phyloP scores from a whole-genome alignment of 2,329 filamentous ascomycete genomes.

The Alternaria gaisen region DNA sequence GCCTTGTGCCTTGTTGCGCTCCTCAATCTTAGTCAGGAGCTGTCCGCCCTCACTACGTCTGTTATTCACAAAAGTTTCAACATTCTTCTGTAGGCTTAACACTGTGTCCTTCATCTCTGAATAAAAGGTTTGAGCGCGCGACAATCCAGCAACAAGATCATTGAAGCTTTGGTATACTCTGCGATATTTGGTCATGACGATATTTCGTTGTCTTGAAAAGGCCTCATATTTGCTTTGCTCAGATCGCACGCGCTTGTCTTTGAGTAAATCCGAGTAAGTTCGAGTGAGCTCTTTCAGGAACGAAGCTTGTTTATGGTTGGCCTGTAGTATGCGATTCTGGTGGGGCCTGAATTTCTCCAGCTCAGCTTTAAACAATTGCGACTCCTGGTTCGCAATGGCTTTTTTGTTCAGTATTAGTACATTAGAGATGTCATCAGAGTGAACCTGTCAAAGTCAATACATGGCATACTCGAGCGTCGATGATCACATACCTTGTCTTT shows the following conservation, averaged over 20 bases:
- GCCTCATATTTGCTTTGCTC: constrained; percentile 96
- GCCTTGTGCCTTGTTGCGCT: constrained; percentile 73
- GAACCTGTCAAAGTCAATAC: constrained; percentile 67
- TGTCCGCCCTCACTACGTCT: constrained; percentile 89
- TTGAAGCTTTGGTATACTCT: constrained; percentile 92
- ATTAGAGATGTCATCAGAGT: constrained; percentile 96
- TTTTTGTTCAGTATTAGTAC: constrained; percentile 98
- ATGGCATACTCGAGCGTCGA: background rate
- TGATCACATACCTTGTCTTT: constrained; percentile 83
- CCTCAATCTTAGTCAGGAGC: constrained; percentile 86
- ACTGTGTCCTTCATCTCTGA: constrained; percentile 95
- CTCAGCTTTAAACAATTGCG: constrained; percentile 91
- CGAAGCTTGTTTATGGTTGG: constrained; percentile 92
- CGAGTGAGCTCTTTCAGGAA: constrained; percentile 94
- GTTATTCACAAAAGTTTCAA: constrained; percentile 96
- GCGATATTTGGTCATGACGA: constrained; percentile 86
- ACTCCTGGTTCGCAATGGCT: constrained; percentile 89
- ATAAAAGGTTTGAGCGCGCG: constrained; percentile 92
- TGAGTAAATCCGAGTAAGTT: constrained; percentile 84
- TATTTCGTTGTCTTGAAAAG: constrained; percentile 81
- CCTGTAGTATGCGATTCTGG: constrained; percentile 88
- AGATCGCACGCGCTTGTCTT: constrained; percentile 90
- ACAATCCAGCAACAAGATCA: constrained; percentile 84
- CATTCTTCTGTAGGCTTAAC: constrained; percentile 91
- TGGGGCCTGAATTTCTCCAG: constrained; percentile 97